phyloP scores from a whole-genome alignment of 768 basidiomycete species.

The Hygrophorus russula region DNA sequence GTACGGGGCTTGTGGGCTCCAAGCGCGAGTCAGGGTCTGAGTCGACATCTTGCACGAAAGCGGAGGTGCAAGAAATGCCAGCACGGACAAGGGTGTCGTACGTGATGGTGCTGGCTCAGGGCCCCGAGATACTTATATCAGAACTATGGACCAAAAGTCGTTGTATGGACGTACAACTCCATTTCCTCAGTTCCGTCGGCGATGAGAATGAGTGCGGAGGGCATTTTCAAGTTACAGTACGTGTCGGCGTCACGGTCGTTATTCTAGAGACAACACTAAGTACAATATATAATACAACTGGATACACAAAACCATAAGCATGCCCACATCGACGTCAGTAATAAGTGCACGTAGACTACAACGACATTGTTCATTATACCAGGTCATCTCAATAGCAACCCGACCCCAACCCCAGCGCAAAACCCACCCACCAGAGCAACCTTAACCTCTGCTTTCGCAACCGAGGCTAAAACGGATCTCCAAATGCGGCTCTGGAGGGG shows the following conservation, averaged over 20 bases:
- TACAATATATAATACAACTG: too few species aligned
- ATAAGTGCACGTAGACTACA: too few species aligned
- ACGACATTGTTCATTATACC: too few species aligned
- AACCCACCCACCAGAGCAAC: slow-evolving; percentile 27
- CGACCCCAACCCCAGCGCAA: slow-evolving; percentile 26
- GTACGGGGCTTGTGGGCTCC: slow-evolving; percentile 17
- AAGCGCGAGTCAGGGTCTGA: slow-evolving; percentile 25
- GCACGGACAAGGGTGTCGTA: slow-evolving; percentile 78
- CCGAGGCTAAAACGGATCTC: slow-evolving; percentile 12
- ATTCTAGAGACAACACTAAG: too few species aligned
- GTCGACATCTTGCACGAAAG: slow-evolving; percentile 35
- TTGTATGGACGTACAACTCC: slow-evolving; percentile 55
- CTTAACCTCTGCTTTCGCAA: slow-evolving; percentile 16
- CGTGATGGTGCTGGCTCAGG: slow-evolving; percentile 49
- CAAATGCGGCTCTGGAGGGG: slow-evolving; percentile 25
- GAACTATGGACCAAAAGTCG: neutral
- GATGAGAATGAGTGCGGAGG: slow-evolving; percentile 60
- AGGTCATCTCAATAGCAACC: slow-evolving; percentile 12
- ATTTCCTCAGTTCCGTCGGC: slow-evolving; percentile 84
- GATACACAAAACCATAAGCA: too few species aligned
- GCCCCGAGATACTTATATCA: neutral
- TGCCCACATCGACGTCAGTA: too few species aligned
- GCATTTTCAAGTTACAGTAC: slow-evolving; percentile 18
- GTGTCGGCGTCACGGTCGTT: too few species aligned
- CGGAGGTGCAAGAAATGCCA: slow-evolving; percentile 56